Percentiles rank a stretch among this genome's conserved stretches.
Conservation (phyloP, 2,329 filamentous ascomycete genomes). For the Cercospora zeae-maydis region DNA sequence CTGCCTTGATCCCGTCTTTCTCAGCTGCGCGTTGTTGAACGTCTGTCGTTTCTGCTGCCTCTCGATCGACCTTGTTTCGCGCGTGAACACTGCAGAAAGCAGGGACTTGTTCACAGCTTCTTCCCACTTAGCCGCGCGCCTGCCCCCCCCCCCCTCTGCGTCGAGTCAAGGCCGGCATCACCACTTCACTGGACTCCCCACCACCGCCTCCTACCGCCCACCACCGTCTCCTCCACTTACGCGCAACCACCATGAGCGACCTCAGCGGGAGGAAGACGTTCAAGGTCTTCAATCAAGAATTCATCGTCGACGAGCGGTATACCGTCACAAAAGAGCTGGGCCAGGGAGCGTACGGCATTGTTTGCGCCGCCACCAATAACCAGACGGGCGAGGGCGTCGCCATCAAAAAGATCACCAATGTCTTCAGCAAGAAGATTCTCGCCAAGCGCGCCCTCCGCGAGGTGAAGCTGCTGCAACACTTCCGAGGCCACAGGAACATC, state of each 20-base stretch:
- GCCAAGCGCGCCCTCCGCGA: slow-evolving; percentile 96
- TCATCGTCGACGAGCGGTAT: slow-evolving; percentile 96
- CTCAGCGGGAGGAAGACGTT: slow-evolving; percentile 80
- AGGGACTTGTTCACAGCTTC: too few species aligned
- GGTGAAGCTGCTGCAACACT: slow-evolving; percentile 98
- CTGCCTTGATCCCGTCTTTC: too few species aligned
- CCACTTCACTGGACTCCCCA: neutral
- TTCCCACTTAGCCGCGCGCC: slow-evolving; percentile 3
- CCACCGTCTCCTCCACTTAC: too few species aligned
- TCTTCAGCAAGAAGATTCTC: slow-evolving; percentile 99
- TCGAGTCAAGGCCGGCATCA: neutral
- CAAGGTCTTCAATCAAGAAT: slow-evolving; percentile 99
- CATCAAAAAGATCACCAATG: slow-evolving; percentile 99
- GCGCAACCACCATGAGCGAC: slow-evolving; percentile 52
- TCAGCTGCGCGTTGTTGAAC: neutral
- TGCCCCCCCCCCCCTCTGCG: neutral
- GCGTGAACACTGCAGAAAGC: too few species aligned
- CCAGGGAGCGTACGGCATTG: slow-evolving; percentile 96
- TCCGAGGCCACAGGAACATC: slow-evolving; percentile 68
- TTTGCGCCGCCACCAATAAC: slow-evolving; percentile 91
- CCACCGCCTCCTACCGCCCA: neutral
- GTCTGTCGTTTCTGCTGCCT: too few species aligned
- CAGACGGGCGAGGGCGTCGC: slow-evolving; percentile 90
- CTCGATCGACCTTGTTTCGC: too few species aligned
- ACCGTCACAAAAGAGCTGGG: slow-evolving; percentile 98